Percentiles rank a stretch among this genome's conserved stretches.
These are phyloP conservation scores for Lepidium sativum DNA, from an alignment of 345 rosid genomes.

Conservation along the genomic window DNA sequence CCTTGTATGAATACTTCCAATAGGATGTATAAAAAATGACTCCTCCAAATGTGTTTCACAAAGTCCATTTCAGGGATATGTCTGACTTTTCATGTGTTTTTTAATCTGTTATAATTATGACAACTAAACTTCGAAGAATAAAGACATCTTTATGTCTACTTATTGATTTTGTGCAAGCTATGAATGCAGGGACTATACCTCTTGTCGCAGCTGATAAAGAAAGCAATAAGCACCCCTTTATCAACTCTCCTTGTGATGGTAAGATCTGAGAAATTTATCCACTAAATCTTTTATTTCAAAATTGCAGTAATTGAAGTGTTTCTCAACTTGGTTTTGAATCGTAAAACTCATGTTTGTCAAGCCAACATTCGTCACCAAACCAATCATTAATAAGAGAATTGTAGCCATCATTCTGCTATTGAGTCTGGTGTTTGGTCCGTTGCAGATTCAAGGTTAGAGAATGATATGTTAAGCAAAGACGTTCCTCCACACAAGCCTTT, in stretches of 20 bases:
- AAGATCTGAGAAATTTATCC: not conserved
- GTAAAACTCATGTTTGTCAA: not conserved
- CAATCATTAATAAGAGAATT: not conserved
- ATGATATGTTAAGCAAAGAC: conserved; percentile 21
- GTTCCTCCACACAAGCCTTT: conserved; percentile 34
- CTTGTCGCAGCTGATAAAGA: conserved; percentile 11
- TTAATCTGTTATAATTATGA: not conserved
- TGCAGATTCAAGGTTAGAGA: conserved; percentile 23
- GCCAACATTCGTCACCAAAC: not conserved
- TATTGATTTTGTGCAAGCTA: not conserved
- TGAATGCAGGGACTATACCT: conserved; percentile 15
- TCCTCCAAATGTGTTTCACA: not conserved
- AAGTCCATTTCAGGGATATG: not conserved
- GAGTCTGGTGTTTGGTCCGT: not conserved
- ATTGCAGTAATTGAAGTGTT: not conserved
- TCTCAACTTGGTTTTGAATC: not conserved
- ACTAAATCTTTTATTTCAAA: not conserved
- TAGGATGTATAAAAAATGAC: not conserved
- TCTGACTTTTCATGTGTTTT: not conserved
- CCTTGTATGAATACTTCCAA: not conserved
- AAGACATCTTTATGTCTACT: not conserved
- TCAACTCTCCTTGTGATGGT: conserved; percentile 15
- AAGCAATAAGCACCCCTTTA: not conserved
- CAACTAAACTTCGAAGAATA: not conserved
- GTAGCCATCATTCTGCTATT: not conserved